Base-by-base conservation (phyloP, 2,329 filamentous ascomycete genomes). In the Pestalotiopsis fici region DNA sequence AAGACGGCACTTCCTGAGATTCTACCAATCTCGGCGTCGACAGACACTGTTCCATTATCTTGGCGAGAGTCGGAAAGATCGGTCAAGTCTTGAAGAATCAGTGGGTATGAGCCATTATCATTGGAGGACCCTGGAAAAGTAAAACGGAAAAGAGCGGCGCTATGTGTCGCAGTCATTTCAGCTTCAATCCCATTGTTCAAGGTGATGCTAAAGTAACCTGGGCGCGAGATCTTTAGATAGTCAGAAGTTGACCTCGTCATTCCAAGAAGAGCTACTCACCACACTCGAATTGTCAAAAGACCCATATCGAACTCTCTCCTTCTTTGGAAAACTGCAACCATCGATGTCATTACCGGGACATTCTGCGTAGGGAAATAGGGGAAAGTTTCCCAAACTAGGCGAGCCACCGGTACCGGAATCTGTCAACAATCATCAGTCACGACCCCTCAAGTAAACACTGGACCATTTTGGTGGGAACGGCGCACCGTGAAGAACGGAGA, bases 351-450 rank as follows among this genome's bases (percentile, higher is more conserved):
- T 87, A 15, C 81, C 83, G 0, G 85, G 82, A 70, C 91, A 94
- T 54, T 83, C 82, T 3, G 86, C 79, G 69, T 92, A 90, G 0
- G 91, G 85, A 70, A 94, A 93, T 1, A 94, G 80, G 0, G 92
- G 89, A 65, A 94, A 94, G 74, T 93, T 93, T 15, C 91, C 92
- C 18, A 93, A 79, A 3, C 89, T 93, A 0, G 91, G 87, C 1
- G 79, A 78, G 7, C 83, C 83, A 25, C 87, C 87, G 0, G 86
- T 89, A 1, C 87, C 87, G 2, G 84, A 87, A 72, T 89, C 55
- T 57, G 18, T 28, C 12, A 13, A 31, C 3, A 13, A 11, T 15
- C 27, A 27, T 57, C 23, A 57, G 55, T 2, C 3, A 25, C 13
- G 27, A 9, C 27, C 9, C 7, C 47, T 57, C 55, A 27, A 31